Evolutionary conservation across 1,284 basidiomycete genomes (phyloP).

Genomic region (Pseudozyma sp.): DNA sequence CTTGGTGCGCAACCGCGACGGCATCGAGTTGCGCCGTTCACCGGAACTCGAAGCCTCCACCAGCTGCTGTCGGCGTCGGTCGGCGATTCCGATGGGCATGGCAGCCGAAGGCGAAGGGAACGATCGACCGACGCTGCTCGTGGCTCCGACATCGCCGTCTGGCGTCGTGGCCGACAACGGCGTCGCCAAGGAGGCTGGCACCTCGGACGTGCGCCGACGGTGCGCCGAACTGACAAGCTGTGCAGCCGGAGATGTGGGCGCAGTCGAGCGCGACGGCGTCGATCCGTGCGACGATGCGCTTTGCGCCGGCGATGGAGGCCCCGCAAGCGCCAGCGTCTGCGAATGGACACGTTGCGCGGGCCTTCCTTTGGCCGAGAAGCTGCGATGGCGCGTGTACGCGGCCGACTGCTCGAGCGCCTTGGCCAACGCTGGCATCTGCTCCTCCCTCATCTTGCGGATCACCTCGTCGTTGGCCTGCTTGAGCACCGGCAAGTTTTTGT

Average conservation of each 20-base stretch:
- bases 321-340: constrained; percentile 38
- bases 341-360: constrained; percentile 50
- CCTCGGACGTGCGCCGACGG: constrained; percentile 47
- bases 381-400: constrained; percentile 58
- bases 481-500: constrained; percentile 95
- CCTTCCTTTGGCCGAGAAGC: constrained; percentile 55
- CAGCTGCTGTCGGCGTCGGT: constrained; percentile 65
- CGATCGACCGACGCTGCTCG: constrained; percentile 13
- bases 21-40: constrained; percentile 83
- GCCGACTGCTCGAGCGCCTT: constrained; percentile 53
- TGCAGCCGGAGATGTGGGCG: constrained; percentile 78
- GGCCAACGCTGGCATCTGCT: constrained; percentile 65
- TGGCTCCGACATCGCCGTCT: constrained; percentile 7
- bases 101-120: constrained; percentile 38
- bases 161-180: constrained; percentile 15
- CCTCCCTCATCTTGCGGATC: constrained; percentile 82
- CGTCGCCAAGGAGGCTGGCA: constrained; percentile 18
- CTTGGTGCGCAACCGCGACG: constrained; percentile 85
- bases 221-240: constrained; percentile 29
- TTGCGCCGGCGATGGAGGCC: constrained; percentile 80
- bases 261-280: constrained; percentile 82
- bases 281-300: constrained; percentile 92
- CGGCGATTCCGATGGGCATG: constrained; percentile 37
- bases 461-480: constrained; percentile 99
- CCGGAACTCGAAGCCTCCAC: constrained; percentile 72